These are phyloP conservation scores for Schizophyllum amplum DNA, from an alignment of 1,284 basidiomycete genomes.

Conservation along the genomic window DNA sequence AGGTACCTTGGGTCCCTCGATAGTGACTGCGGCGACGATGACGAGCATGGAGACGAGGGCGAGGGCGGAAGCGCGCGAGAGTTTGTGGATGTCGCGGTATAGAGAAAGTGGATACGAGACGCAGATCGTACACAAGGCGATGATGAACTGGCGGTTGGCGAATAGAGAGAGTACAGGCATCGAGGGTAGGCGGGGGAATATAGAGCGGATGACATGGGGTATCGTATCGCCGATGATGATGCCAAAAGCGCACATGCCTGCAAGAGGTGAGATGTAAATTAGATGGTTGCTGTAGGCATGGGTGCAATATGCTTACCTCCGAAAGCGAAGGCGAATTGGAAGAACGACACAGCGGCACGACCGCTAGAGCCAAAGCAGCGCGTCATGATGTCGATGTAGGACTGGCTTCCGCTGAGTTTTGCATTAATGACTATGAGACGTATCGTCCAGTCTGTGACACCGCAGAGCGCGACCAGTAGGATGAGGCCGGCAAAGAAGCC, in stretches of 20 bases:
- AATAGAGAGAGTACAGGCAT: slow-evolving; percentile 72
- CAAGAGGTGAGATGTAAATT: slow-evolving; percentile 5
- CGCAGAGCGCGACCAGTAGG: slow-evolving; percentile 75
- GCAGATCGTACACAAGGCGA: slow-evolving; percentile 75
- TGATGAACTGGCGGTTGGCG: slow-evolving; percentile 84
- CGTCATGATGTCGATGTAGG: slow-evolving; percentile 96
- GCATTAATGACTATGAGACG: slow-evolving; percentile 92
- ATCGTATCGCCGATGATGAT: slow-evolving; percentile 96
- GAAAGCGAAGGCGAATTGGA: slow-evolving; percentile 97
- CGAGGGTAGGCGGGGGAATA: slow-evolving; percentile 71
- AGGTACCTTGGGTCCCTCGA: slow-evolving; percentile 81
- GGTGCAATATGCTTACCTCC: slow-evolving; percentile 54
- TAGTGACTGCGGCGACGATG: slow-evolving; percentile 83
- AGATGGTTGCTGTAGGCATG: slow-evolving; percentile 3
- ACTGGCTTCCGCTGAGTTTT: slow-evolving; percentile 87
- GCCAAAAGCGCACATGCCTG: slow-evolving; percentile 93
- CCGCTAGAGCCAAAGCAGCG: slow-evolving; percentile 89
- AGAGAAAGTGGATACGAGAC: slow-evolving; percentile 94
- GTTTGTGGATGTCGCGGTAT: slow-evolving; percentile 95
- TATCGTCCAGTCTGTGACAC: slow-evolving; percentile 97
- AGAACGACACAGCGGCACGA: slow-evolving; percentile 89
- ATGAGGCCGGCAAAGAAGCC: slow-evolving; percentile 85
- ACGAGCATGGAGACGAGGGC: slow-evolving; percentile 90
- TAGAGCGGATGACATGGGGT: slow-evolving; percentile 84
- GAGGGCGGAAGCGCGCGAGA: slow-evolving; percentile 87